A percentile compares a stretch with the other conserved stretches of the same genome.
Conservation (phyloP, 768 basidiomycete genomes). For the Russula brevipes region DNA sequence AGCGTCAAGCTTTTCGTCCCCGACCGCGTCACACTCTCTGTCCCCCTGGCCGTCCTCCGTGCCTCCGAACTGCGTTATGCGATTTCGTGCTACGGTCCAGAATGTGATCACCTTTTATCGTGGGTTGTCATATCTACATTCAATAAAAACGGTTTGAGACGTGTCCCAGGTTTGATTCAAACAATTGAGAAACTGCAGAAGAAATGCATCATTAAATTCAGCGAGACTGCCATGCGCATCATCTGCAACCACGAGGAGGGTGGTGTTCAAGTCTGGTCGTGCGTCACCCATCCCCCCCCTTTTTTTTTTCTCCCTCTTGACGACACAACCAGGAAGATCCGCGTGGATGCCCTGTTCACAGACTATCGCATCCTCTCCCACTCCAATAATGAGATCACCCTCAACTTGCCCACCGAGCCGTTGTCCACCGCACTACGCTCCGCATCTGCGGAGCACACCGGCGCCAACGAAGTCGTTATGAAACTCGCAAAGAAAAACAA, state of each 20-base stretch:
- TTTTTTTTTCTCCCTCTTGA: not conserved
- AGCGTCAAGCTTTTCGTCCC: too few relatives aligned
- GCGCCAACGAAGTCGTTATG: conserved; percentile 62
- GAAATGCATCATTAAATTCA: conserved; percentile 77
- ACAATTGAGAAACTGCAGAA: conserved; percentile 81
- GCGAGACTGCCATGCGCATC: conserved; percentile 66
- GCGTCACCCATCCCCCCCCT: conserved; percentile 34
- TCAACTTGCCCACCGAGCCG: conserved; percentile 68
- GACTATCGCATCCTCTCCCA: conserved; percentile 86
- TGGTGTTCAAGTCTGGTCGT: conserved; percentile 86
- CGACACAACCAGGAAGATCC: conserved; percentile 46
- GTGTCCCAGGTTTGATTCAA: conserved; percentile 61
- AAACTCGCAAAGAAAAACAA: conserved; percentile 85
- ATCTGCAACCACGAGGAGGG: conserved; percentile 84
- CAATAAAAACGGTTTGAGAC: not conserved
- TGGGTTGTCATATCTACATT: not conserved
- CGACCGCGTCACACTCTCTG: too few relatives aligned
- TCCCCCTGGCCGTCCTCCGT: too few relatives aligned
- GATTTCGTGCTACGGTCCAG: conserved; percentile 25
- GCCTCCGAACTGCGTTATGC: conserved; percentile 16
- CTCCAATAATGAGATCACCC: conserved; percentile 71
- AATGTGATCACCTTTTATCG: conserved; percentile 25
- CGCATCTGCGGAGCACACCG: conserved; percentile 26
- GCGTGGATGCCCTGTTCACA: conserved; percentile 61
- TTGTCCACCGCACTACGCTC: conserved; percentile 71